Percentiles rank a stretch among this genome's conserved stretches.
Conservation (phyloP, 164 flowering plant genomes). For the Vitis rotundifolia region DNA sequence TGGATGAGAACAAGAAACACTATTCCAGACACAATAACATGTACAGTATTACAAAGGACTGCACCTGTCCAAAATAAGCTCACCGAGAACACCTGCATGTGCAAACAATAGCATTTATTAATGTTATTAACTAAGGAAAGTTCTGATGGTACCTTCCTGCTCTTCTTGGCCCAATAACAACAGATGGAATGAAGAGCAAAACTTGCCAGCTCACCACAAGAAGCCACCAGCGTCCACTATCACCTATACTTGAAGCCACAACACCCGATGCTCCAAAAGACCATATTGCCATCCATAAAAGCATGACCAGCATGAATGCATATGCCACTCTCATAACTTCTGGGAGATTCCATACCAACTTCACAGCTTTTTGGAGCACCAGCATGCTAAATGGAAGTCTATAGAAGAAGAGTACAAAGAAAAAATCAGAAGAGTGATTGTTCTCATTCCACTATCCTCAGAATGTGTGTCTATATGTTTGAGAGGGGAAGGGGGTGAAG, state of each 20-base stretch:
- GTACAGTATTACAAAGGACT: slow-evolving; percentile 91
- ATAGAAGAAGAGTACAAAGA: slow-evolving; percentile 17
- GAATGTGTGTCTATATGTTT: too few species aligned
- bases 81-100: slow-evolving; percentile 79
- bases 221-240: slow-evolving; percentile 93
- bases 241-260: slow-evolving; percentile 83
- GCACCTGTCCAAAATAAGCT: slow-evolving; percentile 99
- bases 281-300: slow-evolving; percentile 92
- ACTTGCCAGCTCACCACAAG: slow-evolving; percentile 99
- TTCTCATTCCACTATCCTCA: not conserved
- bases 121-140: slow-evolving; percentile 3
- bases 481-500: too few species aligned
- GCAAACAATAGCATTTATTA: slow-evolving; percentile 15
- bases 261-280: slow-evolving; percentile 97
- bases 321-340: slow-evolving; percentile 79
- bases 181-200: slow-evolving; percentile 42
- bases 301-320: slow-evolving; percentile 84
- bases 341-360: slow-evolving; percentile 89
- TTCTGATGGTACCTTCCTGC: slow-evolving; percentile 9
- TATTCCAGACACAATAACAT: slow-evolving; percentile 96
- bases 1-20: slow-evolving; percentile 91
- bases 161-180: slow-evolving; percentile 11
- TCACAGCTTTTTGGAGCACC: slow-evolving; percentile 86
- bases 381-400: slow-evolving; percentile 97
- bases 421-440: slow-evolving; percentile 1